A percentile compares a stretch with the other conserved stretches of the same genome.
These are phyloP conservation scores for Dryas drummondii DNA, from an alignment of 306 rosid genomes.

Conservation along the genomic window DNA sequence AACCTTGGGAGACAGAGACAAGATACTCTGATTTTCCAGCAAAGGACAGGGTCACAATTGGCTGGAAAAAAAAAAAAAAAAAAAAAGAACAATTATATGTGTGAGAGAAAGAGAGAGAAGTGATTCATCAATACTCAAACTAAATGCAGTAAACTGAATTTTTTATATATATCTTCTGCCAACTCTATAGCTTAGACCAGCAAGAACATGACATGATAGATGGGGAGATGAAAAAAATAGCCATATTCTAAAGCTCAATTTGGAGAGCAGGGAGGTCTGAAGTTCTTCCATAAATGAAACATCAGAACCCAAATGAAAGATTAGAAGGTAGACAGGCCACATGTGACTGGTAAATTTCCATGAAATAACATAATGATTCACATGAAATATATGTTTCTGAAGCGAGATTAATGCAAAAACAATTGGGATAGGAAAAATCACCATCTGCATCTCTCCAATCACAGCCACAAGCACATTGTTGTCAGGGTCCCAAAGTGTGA, in stretches of 20 bases:
- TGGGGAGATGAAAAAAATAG: neutral
- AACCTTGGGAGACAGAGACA: constrained; percentile 66
- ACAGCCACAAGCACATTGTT: constrained; percentile 79
- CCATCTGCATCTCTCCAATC: constrained; percentile 66
- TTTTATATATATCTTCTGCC: neutral
- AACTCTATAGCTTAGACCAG: neutral
- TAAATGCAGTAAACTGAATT: neutral
- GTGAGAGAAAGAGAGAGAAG: constrained; percentile 6
- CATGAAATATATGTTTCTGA: neutral
- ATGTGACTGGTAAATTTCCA: neutral
- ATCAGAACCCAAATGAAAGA: neutral
- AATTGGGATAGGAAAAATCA: constrained; percentile 29
- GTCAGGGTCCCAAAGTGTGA: constrained; percentile 94
- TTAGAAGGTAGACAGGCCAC: neutral
- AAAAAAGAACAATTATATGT: neutral
- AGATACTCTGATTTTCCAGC: constrained; percentile 81
- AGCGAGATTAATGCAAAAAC: constrained; percentile 11
- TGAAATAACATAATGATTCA: neutral
- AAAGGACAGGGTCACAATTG: constrained; percentile 62
- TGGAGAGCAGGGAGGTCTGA: neutral
- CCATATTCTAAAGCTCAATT: neutral
- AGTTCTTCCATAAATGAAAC: neutral
- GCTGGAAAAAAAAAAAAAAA: constrained; percentile 39
- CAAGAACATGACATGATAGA: neutral
- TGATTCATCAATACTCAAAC: constrained; percentile 4